Percentiles rank a stretch among this genome's conserved stretches.
Conservation (phyloP, 345 rosid genomes). For the Physaria fendleri region DNA sequence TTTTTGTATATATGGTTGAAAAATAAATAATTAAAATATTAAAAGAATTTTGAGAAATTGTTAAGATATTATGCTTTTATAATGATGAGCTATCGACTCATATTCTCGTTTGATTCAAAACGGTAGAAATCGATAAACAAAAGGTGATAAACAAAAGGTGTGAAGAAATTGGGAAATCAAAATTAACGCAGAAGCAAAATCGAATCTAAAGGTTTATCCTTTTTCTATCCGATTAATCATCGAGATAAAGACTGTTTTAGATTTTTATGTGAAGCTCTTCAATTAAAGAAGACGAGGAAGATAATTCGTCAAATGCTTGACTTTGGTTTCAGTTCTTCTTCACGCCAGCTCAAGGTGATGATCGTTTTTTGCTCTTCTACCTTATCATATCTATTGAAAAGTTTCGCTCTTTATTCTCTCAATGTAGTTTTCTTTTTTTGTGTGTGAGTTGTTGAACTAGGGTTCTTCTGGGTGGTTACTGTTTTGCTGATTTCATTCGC, state of each 20-base stretch:
- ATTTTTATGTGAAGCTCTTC: conserved; percentile 7
- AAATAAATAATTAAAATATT: too few relatives aligned
- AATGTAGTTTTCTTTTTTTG: background rate
- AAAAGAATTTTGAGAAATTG: background rate
- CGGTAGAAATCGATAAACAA: conserved; percentile 21
- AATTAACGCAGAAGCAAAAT: background rate
- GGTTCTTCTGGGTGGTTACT: conserved; percentile 28
- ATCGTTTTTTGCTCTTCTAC: background rate
- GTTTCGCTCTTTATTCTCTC: background rate
- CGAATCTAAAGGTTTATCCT: background rate
- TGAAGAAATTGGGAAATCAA: background rate
- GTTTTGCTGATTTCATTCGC: background rate
- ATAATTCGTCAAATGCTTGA: conserved; percentile 31
- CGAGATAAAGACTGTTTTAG: background rate
- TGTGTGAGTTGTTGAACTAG: conserved; percentile 9
- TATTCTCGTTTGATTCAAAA: conserved; percentile 19
- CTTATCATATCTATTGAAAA: background rate
- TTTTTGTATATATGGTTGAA: too few relatives aligned
- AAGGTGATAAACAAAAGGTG: background rate
- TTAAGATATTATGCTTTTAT: conserved; percentile 13
- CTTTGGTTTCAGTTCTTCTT: conserved; percentile 23
- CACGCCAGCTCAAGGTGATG: conserved; percentile 34
- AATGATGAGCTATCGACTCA: conserved; percentile 22
- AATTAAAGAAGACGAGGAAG: conserved; percentile 14
- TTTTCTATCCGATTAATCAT: conserved; percentile 11